phyloP scores from a whole-genome alignment of 2,329 filamentous ascomycete genomes.

The Lasiodiplodia sp. region DNA sequence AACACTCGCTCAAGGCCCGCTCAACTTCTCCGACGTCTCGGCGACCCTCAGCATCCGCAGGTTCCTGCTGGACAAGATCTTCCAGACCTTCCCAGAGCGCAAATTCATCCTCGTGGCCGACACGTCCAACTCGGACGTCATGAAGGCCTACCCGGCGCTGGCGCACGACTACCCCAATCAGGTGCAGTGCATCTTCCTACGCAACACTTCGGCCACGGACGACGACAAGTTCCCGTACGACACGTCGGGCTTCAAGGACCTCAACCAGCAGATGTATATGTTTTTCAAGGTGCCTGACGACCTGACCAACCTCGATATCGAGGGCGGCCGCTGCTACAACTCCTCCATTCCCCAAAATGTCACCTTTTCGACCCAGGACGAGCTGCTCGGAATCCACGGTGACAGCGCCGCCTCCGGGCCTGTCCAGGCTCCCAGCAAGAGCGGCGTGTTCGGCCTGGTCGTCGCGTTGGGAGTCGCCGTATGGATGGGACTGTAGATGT shows the following conservation, averaged over 20 bases:
- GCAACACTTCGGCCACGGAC: conserved; percentile 77
- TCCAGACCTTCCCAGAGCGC: conserved; percentile 75
- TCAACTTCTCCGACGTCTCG: conserved; percentile 80
- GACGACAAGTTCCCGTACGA: conserved; percentile 76
- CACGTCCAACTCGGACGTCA: conserved; percentile 78
- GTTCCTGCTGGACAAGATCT: conserved; percentile 73
- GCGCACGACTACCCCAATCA: conserved; percentile 72
- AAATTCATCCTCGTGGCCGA: conserved; percentile 80
- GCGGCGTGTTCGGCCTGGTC: conserved; percentile 43
- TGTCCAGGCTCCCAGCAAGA: conserved; percentile 37
- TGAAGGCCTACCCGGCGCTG: conserved; percentile 67
- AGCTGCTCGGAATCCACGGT: conserved; percentile 46
- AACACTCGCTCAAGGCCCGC: conserved; percentile 51
- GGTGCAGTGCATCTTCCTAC: conserved; percentile 78
- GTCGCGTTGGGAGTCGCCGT: conserved; percentile 43
- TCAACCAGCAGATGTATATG: conserved; percentile 76
- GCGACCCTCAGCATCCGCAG: conserved; percentile 75
- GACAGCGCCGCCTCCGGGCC: conserved; percentile 29
- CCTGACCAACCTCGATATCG: conserved; percentile 69
- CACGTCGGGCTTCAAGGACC: conserved; percentile 71
- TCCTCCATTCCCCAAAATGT: conserved; percentile 70
- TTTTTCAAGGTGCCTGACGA: conserved; percentile 80
- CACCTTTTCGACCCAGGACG: conserved; percentile 62
- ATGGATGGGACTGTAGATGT: conserved; percentile 37
- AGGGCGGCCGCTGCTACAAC: conserved; percentile 73